Evolutionary conservation across 371 early-diverging fungal species (phyloP), one percentile per base, ranked within the genome.

Genomic region (Apophysomyces trapeziformis): DNA sequence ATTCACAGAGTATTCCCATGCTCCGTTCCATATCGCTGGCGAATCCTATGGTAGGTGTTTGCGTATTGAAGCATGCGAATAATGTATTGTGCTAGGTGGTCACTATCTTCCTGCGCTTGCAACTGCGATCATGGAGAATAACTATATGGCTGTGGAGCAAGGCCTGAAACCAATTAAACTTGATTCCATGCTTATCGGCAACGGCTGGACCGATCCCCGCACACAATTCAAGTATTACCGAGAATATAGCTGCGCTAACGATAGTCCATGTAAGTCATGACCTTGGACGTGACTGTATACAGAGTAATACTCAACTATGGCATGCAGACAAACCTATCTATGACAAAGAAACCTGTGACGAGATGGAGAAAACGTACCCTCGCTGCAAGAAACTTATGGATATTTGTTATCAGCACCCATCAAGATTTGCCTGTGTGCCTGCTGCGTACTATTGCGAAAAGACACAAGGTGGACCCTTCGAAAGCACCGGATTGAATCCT

Each of bases 161-260:
- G 67, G 72, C 26, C 69, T 59, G 32, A 14, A 66, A 9, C 67
- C 26, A 16, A 66, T 75, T 13, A 38, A 64, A 7, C 70, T 73
- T 72, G 86, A 83, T 11, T 88, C 91, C 9, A 76, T 96, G 67
- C 77, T 90, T 46, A 90, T 96, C 61, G 96, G 96, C 36, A 97
- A 96, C 72, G 96, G 96, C 3, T 79, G 93, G 76, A 92, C 92
- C 4, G 92, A 96, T 57, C 93, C 94, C 18, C 79, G 89, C 63
- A 81, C 85, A 1, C 97, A 97, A 75, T 93, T 89, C 77, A 83
- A 93, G 73, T 90, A 89, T 74, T 96, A 94, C 76, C 87, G 92
- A 8, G 85, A 89, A 56, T 93, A 92, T 86, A 92, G 91, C 0
- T 92, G 92, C 70, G 87, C 91, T 47, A 60, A 44, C 11, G 70